Evolutionary conservation across 169 alveolate species (phyloP).

Genomic region (Plasmodium adleri): DNA sequence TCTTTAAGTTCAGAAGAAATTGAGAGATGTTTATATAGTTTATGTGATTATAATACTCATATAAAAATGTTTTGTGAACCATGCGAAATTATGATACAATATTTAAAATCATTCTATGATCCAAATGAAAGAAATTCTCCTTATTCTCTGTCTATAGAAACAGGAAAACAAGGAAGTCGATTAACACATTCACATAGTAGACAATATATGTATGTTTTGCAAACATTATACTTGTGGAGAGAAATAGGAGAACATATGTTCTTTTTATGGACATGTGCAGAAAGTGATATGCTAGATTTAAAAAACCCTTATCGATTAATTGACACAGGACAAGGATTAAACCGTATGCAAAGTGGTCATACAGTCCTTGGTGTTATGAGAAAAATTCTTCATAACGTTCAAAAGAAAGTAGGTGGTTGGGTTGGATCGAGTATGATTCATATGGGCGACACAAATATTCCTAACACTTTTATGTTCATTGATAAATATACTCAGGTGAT

Average conservation of each 20-base stretch:
- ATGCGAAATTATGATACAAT: constrained; percentile 88
- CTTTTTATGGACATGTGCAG: constrained; percentile 93
- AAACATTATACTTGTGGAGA: constrained; percentile 93
- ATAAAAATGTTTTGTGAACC: constrained; percentile 89
- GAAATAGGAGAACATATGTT: constrained; percentile 93
- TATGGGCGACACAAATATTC: constrained; percentile 94
- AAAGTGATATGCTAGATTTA: constrained; percentile 90
- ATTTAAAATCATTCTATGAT: constrained; percentile 82
- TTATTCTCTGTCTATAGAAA: constrained; percentile 83
- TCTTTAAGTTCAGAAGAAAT: constrained; percentile 90
- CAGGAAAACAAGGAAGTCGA: constrained; percentile 89
- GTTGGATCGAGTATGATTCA: constrained; percentile 94
- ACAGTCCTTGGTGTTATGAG: constrained; percentile 86
- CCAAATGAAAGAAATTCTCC: constrained; percentile 84
- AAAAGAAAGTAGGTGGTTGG: constrained; percentile 90
- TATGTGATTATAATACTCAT: constrained; percentile 92
- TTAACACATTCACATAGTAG: constrained; percentile 92
- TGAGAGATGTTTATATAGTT: constrained; percentile 92
- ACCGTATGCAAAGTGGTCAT: constrained; percentile 86
- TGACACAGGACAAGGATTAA: constrained; percentile 94
- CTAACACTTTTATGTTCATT: constrained; percentile 94
- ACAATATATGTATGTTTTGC: constrained; percentile 92
- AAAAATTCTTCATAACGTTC: constrained; percentile 88
- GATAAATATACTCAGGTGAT: constrained; percentile 92
- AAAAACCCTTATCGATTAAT: constrained; percentile 88